These are phyloP conservation scores for Crithidia brevicula DNA, from an alignment of 208 protist genomes.

Conservation along the genomic window DNA sequence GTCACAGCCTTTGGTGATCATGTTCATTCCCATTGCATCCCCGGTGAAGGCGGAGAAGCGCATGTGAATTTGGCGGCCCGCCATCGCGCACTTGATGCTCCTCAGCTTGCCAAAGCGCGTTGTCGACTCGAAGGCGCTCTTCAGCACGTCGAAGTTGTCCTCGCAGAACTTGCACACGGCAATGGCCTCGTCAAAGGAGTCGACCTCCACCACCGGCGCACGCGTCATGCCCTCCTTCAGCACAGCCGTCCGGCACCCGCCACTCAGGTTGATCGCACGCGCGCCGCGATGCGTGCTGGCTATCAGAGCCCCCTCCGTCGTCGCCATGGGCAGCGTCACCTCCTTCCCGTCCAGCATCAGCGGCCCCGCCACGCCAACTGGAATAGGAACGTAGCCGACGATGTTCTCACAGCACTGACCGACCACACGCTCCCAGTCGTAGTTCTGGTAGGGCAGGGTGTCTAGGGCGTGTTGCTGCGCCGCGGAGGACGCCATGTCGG, in stretches of 20 bases:
- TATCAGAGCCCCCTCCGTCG: conserved; percentile 98
- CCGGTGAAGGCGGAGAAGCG: conserved; percentile 95
- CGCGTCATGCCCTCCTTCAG: conserved; percentile 97
- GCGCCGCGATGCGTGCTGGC: conserved; percentile 96
- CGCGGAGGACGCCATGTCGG: conserved; percentile 37
- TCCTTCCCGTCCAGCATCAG: conserved; percentile 93
- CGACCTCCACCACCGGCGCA: conserved; percentile 94
- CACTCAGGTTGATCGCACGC: conserved; percentile 92
- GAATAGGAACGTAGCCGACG: conserved; percentile 96
- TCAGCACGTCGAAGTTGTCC: conserved; percentile 85
- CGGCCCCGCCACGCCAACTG: conserved; percentile 95
- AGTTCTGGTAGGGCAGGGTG: conserved; percentile 87
- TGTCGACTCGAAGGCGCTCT: conserved; percentile 93
- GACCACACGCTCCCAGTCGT: conserved; percentile 90
- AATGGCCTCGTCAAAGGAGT: conserved; percentile 74
- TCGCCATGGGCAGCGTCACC: conserved; percentile 96
- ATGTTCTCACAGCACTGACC: conserved; percentile 97
- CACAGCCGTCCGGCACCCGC: conserved; percentile 90
- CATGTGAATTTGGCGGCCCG: conserved; percentile 93
- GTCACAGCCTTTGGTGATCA: conserved; percentile 98
- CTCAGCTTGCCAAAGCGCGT: conserved; percentile 94
- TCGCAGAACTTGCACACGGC: conserved; percentile 92
- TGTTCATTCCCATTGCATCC: conserved; percentile 99
- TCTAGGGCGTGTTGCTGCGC: conserved; percentile 51
- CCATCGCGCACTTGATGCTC: conserved; percentile 85